phyloP scores from a whole-genome alignment of 2,329 filamentous ascomycete species.

The Arthrobotrys musiformis region DNA sequence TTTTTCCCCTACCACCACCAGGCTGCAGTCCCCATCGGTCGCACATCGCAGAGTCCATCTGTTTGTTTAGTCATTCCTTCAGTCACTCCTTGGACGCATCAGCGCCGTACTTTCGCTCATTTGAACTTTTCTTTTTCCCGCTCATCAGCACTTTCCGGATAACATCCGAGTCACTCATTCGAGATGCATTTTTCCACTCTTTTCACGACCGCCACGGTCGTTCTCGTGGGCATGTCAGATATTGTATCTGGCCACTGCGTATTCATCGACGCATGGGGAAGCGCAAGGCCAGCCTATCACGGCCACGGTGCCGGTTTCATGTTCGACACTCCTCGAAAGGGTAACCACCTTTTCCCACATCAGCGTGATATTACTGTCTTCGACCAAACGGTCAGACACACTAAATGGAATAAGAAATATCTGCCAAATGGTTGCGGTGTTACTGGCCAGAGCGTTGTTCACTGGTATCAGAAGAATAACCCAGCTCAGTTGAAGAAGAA shows the following conservation, averaged over 20 bases:
- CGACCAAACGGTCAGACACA: neutral
- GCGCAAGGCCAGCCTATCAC: neutral
- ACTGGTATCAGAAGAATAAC: neutral
- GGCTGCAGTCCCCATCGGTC: neutral
- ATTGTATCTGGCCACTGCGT: neutral
- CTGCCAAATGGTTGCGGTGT: neutral
- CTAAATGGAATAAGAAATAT: neutral
- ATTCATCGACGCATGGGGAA: constrained; percentile 18
- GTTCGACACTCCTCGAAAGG: neutral
- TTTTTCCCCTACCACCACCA: neutral
- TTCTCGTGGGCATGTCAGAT: neutral
- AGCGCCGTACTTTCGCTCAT: neutral
- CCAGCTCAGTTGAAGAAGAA: neutral
- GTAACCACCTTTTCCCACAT: neutral
- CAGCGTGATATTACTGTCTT: constrained; percentile 19
- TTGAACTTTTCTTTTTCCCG: neutral
- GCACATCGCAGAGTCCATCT: neutral
- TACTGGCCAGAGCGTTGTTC: neutral
- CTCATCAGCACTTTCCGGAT: neutral
- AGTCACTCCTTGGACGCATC: neutral
- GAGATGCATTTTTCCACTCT: constrained; percentile 22
- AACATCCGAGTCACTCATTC: neutral
- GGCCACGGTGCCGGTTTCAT: constrained; percentile 7
- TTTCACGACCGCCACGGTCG: neutral
- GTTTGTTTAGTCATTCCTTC: neutral